These are phyloP conservation scores for Auxenochlorella protothecoides DNA, from an alignment of 139 green algal species.

Conservation along the genomic window DNA sequence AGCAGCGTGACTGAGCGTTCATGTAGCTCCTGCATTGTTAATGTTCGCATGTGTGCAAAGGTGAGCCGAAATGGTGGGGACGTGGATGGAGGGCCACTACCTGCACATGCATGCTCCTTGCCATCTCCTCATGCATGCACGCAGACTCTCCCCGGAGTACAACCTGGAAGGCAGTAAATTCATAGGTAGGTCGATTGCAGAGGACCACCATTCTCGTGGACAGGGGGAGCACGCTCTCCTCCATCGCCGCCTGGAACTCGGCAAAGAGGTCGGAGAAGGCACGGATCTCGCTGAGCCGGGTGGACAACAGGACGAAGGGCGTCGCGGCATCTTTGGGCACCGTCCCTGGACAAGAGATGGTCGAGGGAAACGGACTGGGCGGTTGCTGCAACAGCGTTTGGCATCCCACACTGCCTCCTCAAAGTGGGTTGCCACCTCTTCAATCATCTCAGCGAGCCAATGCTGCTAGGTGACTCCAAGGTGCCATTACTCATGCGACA, in stretches of 20 bases:
- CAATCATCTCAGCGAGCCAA: too few species aligned
- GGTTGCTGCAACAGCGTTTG: too few species aligned
- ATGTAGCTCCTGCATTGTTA: slow-evolving; percentile 50
- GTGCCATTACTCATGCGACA: too few species aligned
- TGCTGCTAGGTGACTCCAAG: too few species aligned
- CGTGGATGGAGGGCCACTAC: background rate
- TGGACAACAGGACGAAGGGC: slow-evolving; percentile 53
- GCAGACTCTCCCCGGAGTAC: background rate
- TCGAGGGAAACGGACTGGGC: too few species aligned
- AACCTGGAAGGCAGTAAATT: slow-evolving; percentile 69
- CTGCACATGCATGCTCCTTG: background rate
- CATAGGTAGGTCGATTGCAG: slow-evolving; percentile 46
- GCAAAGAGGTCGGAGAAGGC: slow-evolving; percentile 65
- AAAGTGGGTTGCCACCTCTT: too few species aligned
- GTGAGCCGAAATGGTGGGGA: too few species aligned
- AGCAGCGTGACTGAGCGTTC: slow-evolving; percentile 57
- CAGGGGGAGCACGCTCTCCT: slow-evolving; percentile 8
- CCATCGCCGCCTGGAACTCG: slow-evolving; percentile 45
- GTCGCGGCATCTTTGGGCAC: slow-evolving; percentile 17
- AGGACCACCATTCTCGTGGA: slow-evolving; percentile 48
- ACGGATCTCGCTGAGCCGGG: slow-evolving; percentile 51
- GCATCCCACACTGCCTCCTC: too few species aligned
- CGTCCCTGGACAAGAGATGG: slow-evolving; percentile 9
- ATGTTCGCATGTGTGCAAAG: too few species aligned
- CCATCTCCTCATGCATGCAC: background rate